Evolutionary conservation across 129 eudicot species (phyloP).

Genomic region (Apium graveolens): DNA sequence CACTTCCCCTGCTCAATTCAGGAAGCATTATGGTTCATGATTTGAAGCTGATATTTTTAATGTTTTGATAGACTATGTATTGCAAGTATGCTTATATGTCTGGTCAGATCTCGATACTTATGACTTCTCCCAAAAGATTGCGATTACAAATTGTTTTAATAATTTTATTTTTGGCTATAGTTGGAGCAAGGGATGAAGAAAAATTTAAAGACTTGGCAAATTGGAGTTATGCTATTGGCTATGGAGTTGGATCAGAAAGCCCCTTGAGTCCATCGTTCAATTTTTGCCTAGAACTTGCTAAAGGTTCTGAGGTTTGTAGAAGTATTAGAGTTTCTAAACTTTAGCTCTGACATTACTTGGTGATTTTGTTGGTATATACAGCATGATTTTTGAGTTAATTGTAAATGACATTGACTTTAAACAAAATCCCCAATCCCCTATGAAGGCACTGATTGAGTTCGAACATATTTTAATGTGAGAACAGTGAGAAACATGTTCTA

Average conservation of each 20-base stretch:
- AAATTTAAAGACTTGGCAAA: constrained; percentile 61
- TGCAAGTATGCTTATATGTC: neutral
- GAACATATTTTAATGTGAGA: no score
- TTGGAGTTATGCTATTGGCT: constrained; percentile 84
- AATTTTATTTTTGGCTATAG: constrained; percentile 29
- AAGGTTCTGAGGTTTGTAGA: constrained; percentile 58
- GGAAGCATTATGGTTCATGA: neutral
- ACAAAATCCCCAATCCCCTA: neutral
- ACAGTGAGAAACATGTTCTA: neutral
- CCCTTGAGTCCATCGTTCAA: constrained; percentile 92
- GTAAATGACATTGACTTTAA: neutral
- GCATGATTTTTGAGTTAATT: neutral
- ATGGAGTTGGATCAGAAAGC: constrained; percentile 84
- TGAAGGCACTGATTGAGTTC: no score
- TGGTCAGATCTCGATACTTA: neutral
- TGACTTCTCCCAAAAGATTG: neutral
- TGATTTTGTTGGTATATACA: neutral
- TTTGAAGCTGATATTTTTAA: neutral
- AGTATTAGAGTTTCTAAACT: constrained; percentile 11
- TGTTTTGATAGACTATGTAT: neutral
- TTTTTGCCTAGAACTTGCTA: constrained; percentile 82
- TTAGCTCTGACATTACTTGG: neutral
- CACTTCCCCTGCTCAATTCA: neutral
- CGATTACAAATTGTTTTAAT: constrained; percentile 2
- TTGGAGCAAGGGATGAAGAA: constrained; percentile 47